Evolutionary conservation across 352 stramenopile species (phyloP), one percentile per base, ranked within the genome.

Genomic region (Phytophthora sansomeana): DNA sequence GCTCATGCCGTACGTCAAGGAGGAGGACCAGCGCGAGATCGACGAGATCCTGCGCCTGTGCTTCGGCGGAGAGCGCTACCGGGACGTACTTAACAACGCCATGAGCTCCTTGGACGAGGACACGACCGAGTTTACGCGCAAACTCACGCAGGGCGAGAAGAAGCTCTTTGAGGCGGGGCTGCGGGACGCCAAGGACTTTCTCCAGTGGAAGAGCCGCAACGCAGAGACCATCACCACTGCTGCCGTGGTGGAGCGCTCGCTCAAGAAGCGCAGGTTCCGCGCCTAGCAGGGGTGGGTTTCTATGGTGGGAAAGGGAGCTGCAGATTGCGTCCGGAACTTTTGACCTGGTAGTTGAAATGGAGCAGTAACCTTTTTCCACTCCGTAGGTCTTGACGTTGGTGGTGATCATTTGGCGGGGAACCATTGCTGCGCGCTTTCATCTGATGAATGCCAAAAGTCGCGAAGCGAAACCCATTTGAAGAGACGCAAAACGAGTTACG

Each of bases 51-150:
- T 95, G 74, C 81, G 84, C 0, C 69, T 93, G 32, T 83, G 82
- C 17, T 93, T 90, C 48, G 79, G 83, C 43, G 85, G 87, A 24
- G 85, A 95, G 61, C 80, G 87, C 14, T 95, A 91, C 70, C 78
- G 83, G 33, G 72, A 79, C 29, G 76, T 95, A 19, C 72, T 95
- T 54, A 92, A 95, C 74, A 91, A 94, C 59, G 80, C 83, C 26
- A 93, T 94, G 87, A 93, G 87, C 70, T 80, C 85, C 41, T 62
- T 92, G 70, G 74, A 92, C 50, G 85, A 93, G 68, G 87, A 95
- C 77, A 93, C 83, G 54, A 93, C 86, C 51, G 86, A 93, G 75
- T 91, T 95, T 54, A 95, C 85, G 38, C 70, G 80, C 33, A 85
- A 86, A 36, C 80, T 93, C 14, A 91, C 80, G 1, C 75, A 88